A percentile compares a stretch with the other conserved stretches of the same genome.
phyloP scores from a whole-genome alignment of 345 rosid species.

The Xanthoceras sorbifolium region DNA sequence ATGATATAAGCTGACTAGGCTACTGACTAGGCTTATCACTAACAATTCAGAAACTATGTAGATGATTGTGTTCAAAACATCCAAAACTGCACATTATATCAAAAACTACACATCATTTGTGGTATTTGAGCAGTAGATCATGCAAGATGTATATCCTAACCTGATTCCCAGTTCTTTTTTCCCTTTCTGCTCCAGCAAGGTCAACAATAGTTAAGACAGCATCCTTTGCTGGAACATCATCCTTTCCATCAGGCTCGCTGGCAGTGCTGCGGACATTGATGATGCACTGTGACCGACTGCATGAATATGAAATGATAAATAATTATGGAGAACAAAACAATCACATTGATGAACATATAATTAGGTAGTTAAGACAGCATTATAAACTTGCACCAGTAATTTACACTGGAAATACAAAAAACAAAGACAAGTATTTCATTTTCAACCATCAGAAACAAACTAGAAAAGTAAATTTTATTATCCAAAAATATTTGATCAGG shows the following conservation, averaged over 20 bases:
- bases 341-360: not conserved
- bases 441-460: not conserved
- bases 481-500: not conserved
- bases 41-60: not conserved
- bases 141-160: slow-evolving; percentile 29
- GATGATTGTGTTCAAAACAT: not conserved
- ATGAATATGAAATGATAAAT: slow-evolving; percentile 11
- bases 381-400: not conserved
- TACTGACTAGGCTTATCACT: too few relatives aligned
- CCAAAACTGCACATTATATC: not conserved
- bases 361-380: not conserved
- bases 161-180: slow-evolving; percentile 92
- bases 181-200: slow-evolving; percentile 97
- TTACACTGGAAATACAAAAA: not conserved
- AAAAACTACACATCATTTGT: not conserved
- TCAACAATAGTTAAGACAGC: slow-evolving; percentile 77
- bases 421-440: not conserved
- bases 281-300: slow-evolving; percentile 96
- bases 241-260: slow-evolving; percentile 30
- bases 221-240: slow-evolving; percentile 36
- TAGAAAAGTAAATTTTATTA: not conserved
- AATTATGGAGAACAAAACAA: not conserved
- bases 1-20: too few relatives aligned
- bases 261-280: slow-evolving; percentile 57
- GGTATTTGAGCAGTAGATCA: not conserved